Evolutionary conservation across 169 alveolate species (phyloP), one percentile per base, ranked within the genome.

Genomic region (Eimeria necatrix): DNA sequence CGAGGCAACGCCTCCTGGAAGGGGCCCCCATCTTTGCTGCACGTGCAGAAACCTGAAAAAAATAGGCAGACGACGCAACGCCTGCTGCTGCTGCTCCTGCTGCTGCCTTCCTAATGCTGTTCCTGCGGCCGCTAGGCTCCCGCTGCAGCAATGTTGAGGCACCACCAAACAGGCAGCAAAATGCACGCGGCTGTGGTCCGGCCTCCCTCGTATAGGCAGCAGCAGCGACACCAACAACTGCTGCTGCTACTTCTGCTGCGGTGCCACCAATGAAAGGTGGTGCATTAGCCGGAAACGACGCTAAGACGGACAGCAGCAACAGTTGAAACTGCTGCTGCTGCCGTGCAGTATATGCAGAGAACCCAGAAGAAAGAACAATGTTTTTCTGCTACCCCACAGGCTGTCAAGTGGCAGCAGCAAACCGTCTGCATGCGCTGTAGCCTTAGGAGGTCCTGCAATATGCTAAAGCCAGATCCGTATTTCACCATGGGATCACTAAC

Each of bases 31-130:
- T 22, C 74, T 64, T 73, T 73, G 56, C 83, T 73, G 83, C 83
- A 12, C 83, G 9, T 26, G 83, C 56, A 73, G 83, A 32, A 73
- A 73, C 83, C 83, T 73, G 83, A 73, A 73, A 73, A 6, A n/a
- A 26, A 12, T 26, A 64, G 74, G 74, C 74, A 20, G 74, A 16
- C 70, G 14, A 59, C 22, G 18, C 41, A 32, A 32, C 83, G 8
- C 56, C 83, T 9, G 52, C 24, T 73, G 83, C 83, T 73, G 52
- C 83, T 73, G 83, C 56, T n/a, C 20, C 53, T 3, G 2, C 53
- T 9, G 56, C 83, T 2, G 83, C 83, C 68, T 22, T 22, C 41
- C 78, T 16, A 22, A 32, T 73, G 52, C n/a, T 73, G 83, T n/a
- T 9, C 51, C 83, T 26, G 83, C 51, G 18, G 83, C 48, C 51